Evolutionary conservation across 2,329 filamentous ascomycete genomes (phyloP).

Genomic region (Scedosporium apiospermum): DNA sequence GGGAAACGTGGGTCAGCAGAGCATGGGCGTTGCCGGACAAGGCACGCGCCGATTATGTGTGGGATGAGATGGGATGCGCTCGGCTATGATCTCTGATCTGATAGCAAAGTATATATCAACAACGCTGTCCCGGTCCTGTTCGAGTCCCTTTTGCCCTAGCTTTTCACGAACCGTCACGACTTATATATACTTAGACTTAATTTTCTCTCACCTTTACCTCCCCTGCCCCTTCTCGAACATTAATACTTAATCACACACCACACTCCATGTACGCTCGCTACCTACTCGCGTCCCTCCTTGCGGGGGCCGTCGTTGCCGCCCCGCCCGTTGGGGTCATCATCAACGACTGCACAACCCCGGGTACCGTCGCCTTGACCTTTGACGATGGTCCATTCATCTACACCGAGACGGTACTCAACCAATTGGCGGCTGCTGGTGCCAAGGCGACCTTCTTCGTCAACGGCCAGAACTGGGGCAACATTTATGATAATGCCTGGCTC

Average conservation of each 20-base stretch:
- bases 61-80: background rate
- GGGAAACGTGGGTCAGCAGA: background rate
- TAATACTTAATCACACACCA: background rate
- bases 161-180: background rate
- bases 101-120: background rate
- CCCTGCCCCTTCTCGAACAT: background rate
- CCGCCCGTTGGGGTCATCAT: background rate
- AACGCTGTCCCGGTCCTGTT: background rate
- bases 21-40: background rate
- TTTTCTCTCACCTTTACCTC: background rate
- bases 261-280: background rate
- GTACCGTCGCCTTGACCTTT: conserved; percentile 33
- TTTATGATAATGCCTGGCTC: conserved; percentile 13
- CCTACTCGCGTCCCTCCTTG: background rate
- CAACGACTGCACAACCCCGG: conserved; percentile 19
- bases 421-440: conserved; percentile 19
- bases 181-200: too few relatives aligned
- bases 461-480: conserved; percentile 21
- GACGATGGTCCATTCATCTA: conserved; percentile 36
- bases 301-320: background rate
- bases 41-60: background rate
- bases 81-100: background rate
- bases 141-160: background rate
- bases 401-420: conserved; percentile 30
- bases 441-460: conserved; percentile 30